A percentile compares a stretch with the other conserved stretches of the same genome.
Conservation (phyloP, 371 early-diverging fungal species). For the Encephalitozoon romaleae region DNA sequence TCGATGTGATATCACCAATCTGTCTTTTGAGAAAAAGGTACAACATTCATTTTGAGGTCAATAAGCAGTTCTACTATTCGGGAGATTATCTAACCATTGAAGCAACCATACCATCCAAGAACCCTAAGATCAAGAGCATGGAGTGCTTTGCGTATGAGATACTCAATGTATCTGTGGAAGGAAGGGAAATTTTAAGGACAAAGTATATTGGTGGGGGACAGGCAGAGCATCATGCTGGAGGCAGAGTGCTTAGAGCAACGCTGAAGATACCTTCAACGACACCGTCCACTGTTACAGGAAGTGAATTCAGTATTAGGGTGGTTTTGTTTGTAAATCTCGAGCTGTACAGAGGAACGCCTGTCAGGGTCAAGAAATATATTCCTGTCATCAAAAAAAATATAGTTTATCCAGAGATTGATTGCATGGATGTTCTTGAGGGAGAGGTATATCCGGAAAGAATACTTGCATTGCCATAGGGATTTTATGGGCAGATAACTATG, state of each 20-base stretch:
- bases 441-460: constrained; percentile 18
- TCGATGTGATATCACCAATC: constrained; percentile 12
- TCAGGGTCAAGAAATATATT: constrained; percentile 25
- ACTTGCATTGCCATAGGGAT: not conserved
- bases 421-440: constrained; percentile 27
- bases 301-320: not conserved
- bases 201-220: constrained; percentile 18
- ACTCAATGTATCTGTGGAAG: not conserved
- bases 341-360: constrained; percentile 10
- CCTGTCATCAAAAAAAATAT: constrained; percentile 12
- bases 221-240: not conserved
- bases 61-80: constrained; percentile 20
- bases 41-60: constrained; percentile 4
- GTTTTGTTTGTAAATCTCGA: constrained; percentile 21
- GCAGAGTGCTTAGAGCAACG: not conserved
- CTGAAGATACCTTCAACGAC: constrained; percentile 31
- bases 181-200: constrained; percentile 10
- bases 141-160: constrained; percentile 34
- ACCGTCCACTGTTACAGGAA: constrained; percentile 1
- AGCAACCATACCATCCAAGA: not conserved
- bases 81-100: constrained; percentile 7
- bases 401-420: constrained; percentile 8
- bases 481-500: not conserved
- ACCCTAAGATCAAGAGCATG: constrained; percentile 9
- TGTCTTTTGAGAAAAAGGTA: constrained; percentile 12